phyloP scores from a whole-genome alignment of 108 stramenopile genomes.

The Phaeodactylum tricornutum region DNA sequence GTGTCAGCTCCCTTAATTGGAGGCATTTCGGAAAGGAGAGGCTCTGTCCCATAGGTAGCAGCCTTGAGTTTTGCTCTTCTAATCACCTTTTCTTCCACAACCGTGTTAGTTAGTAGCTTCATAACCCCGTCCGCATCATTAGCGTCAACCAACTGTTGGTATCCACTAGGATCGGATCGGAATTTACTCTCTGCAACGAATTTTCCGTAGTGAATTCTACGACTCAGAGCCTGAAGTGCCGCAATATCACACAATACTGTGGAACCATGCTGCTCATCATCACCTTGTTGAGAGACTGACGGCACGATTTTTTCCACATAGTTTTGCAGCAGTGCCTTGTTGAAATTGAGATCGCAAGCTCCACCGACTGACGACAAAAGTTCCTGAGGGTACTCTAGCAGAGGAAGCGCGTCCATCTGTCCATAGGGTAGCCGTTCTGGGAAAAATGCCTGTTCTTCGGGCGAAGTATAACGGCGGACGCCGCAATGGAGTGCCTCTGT shows the following conservation, averaged over 20 bases:
- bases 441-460: conserved; percentile 97
- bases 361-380: conserved; percentile 51
- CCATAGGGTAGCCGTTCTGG: conserved; percentile 48
- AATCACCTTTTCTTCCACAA: conserved; percentile 92
- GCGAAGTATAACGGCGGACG: conserved; percentile 93
- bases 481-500: conserved; percentile 90
- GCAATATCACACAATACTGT: conserved; percentile 84
- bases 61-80: conserved; percentile 88
- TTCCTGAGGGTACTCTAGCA: conserved; percentile 69
- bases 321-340: conserved; percentile 69
- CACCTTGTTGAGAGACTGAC: conserved; percentile 57
- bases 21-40: conserved; percentile 42
- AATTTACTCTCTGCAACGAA: conserved; percentile 98
- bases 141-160: conserved; percentile 76
- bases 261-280: conserved; percentile 97
- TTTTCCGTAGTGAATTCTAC: conserved; percentile 94
- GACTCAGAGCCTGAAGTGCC: conserved; percentile 80
- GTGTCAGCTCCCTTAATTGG: conserved; percentile 24
- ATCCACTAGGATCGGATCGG: conserved; percentile 71
- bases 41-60: conserved; percentile 89
- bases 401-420: conserved; percentile 52
- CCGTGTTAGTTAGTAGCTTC: conserved; percentile 85
- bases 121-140: conserved; percentile 94
- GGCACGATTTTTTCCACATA: conserved; percentile 83
- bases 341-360: conserved; percentile 82